phyloP scores from a whole-genome alignment of 305 asterid genomes.

The Lippia alba region DNA sequence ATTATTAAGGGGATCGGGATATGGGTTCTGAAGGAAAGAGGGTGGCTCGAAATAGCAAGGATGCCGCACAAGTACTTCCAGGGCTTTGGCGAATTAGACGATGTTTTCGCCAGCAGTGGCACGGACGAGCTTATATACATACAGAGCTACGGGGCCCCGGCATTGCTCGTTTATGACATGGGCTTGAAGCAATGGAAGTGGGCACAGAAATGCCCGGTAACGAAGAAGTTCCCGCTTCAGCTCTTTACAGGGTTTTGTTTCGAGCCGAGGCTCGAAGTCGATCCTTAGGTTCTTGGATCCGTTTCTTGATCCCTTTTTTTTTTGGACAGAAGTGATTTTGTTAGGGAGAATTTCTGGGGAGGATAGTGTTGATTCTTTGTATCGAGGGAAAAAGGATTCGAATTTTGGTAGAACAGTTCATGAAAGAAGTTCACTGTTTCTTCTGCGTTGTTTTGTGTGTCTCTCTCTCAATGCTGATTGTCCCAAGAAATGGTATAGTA shows the following conservation, averaged over 20 bases:
- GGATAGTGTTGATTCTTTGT: slow-evolving; percentile 19
- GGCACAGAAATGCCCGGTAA: slow-evolving; percentile 84
- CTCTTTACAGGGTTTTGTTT: slow-evolving; percentile 91
- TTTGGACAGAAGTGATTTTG: too few species aligned
- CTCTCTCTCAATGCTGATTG: not conserved
- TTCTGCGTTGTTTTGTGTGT: not conserved
- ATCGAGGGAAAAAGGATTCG: not conserved
- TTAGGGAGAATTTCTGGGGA: not conserved
- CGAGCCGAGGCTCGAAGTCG: slow-evolving; percentile 74
- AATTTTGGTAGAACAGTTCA: not conserved
- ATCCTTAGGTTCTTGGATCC: slow-evolving; percentile 44
- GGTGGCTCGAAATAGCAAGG: slow-evolving; percentile 74
- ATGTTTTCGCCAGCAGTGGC: slow-evolving; percentile 87
- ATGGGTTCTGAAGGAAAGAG: slow-evolving; percentile 68
- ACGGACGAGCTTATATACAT: slow-evolving; percentile 73
- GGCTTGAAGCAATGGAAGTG: slow-evolving; percentile 75
- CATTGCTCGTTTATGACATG: slow-evolving; percentile 68
- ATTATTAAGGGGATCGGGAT: slow-evolving; percentile 87
- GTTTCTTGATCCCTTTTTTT: not conserved
- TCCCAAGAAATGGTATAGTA: too few species aligned
- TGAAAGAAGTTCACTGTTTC: not conserved
- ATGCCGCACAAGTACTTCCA: slow-evolving; percentile 84
- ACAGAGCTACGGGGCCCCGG: slow-evolving; percentile 85
- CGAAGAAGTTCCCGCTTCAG: slow-evolving; percentile 85
- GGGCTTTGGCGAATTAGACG: slow-evolving; percentile 93